phyloP scores from a whole-genome alignment of 2,329 filamentous ascomycete species.

The Trichoderma sp. region DNA sequence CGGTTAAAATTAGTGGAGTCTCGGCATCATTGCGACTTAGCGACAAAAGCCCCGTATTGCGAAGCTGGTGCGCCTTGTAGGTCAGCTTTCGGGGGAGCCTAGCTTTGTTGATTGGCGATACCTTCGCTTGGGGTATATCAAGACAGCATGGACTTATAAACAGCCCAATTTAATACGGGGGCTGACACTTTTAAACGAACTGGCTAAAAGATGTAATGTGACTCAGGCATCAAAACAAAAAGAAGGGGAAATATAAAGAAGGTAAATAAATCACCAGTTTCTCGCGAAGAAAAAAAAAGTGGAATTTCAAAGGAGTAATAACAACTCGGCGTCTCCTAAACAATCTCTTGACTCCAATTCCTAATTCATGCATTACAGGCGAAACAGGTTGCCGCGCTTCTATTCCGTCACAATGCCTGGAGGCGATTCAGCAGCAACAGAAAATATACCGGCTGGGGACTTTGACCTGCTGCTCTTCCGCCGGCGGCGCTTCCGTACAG shows the following conservation, averaged over 20 bases:
- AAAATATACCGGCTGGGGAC: slow-evolving; percentile 3
- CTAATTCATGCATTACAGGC: neutral
- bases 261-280: slow-evolving; percentile 1
- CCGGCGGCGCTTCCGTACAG: slow-evolving; percentile 6
- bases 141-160: slow-evolving; percentile 10
- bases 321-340: neutral
- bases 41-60: neutral
- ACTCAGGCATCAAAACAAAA: neutral
- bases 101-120: slow-evolving; percentile 5
- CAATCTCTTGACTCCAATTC: neutral
- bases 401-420: neutral
- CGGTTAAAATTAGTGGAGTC: slow-evolving; percentile 15
- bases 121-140: neutral
- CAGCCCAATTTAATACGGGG: neutral
- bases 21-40: neutral
- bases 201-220: neutral
- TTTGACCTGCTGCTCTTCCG: slow-evolving; percentile 7
- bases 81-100: slow-evolving; percentile 8
- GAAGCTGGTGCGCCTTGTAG: neutral
- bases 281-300: neutral
- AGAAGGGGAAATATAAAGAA: neutral
- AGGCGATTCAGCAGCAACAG: neutral
- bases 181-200: neutral
- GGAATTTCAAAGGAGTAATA: neutral
- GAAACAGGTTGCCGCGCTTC: neutral